Evolutionary conservation across 2,329 filamentous ascomycete species (phyloP), one percentile per base, ranked within the genome.

Genomic region (Trichoderma semiorbis): DNA sequence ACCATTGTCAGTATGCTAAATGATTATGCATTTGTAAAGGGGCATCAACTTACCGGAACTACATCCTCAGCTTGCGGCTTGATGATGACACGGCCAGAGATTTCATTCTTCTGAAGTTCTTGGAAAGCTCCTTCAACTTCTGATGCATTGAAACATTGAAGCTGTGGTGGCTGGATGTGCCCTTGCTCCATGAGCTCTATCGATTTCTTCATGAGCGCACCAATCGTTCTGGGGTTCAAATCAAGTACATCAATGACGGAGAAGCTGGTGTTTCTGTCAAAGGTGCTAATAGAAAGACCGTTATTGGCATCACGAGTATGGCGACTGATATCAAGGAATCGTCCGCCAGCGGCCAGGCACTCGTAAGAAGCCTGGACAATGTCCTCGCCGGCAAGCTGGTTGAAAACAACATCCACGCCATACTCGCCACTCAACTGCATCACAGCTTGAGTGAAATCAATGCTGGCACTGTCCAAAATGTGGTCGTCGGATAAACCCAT

Each of bases 301-400:
- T 63, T 60, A 11, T 68, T 68, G 1, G 50, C 50, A 12, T 72
- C 50, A 5, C 81, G 77, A 36, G 82, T 81, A 3, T 74, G 74
- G 43, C 79, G 80, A 0, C 78, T 80, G 50, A 83, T 77, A 69
- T 84, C 82, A 0, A 84, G 61, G 62, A 83, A 78, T 0, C 75
- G 70, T 0, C 83, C 82, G 24, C 75, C 77, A 1, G 74, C 71
- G 1, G 82, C 79, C 16, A 84, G 73, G 58, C 79, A 82, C 12
- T 78, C 72, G 78, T 78, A 83, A 0, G 80, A 79, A 1, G 78
- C 76, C 0, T 73, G 75, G 0, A 83, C 71, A 3, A 39, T 71
- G 5, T 66, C 58, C 0, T 81, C 79, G 0, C 80, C 80, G 0
- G 76, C 71, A 0, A 81, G 73, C 0, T 77, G 79, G 70, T 82